These are phyloP conservation scores for Aphanomyces invadans DNA, from an alignment of 352 stramenopile genomes.

Conservation along the genomic window DNA sequence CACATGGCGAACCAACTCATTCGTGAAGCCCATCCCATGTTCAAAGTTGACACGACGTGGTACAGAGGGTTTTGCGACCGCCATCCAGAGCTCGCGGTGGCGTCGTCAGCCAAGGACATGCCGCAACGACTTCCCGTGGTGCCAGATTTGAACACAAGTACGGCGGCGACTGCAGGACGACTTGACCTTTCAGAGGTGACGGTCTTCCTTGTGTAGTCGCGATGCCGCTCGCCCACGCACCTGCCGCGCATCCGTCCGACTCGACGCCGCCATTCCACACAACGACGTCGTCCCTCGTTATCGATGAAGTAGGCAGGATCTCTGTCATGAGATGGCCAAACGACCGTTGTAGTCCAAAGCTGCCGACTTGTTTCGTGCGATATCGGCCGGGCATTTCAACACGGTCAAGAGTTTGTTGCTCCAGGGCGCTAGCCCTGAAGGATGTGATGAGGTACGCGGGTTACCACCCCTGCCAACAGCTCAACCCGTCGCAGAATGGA, in stretches of 20 bases:
- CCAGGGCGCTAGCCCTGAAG: constrained; percentile 5
- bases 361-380: constrained; percentile 9
- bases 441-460: constrained; percentile 6
- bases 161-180: too few species aligned
- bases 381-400: constrained; percentile 5
- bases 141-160: too few species aligned
- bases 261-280: neutral
- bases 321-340: too few species aligned
- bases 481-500: too few species aligned
- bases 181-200: neutral
- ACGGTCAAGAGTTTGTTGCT: constrained; percentile 10
- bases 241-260: neutral
- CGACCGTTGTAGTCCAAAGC: neutral
- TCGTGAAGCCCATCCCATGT: neutral
- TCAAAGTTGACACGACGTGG: constrained; percentile 17
- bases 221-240: too few species aligned
- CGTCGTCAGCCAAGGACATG: neutral
- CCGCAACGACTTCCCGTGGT: neutral
- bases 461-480: too few species aligned
- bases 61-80: constrained; percentile 18
- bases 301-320: neutral
- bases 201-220: too few species aligned
- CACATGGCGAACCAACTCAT: constrained; percentile 8
- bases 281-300: neutral
- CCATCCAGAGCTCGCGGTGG: neutral